phyloP scores from a whole-genome alignment of 2,329 filamentous ascomycete genomes.

The Claviceps lovelessii region DNA sequence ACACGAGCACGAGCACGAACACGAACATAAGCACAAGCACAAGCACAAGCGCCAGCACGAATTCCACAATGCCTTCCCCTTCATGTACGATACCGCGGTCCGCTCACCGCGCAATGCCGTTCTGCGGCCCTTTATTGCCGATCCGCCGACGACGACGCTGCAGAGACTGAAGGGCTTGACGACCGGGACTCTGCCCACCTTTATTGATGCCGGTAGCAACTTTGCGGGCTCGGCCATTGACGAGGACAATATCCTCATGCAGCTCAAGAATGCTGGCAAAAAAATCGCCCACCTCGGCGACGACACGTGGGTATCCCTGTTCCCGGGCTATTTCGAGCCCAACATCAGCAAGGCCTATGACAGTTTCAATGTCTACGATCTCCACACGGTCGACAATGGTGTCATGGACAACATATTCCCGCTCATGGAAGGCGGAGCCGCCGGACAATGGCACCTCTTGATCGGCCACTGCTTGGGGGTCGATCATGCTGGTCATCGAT shows the following conservation, averaged over 20 bases:
- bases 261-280: slow-evolving; percentile 51
- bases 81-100: slow-evolving; percentile 70
- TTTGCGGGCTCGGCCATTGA: slow-evolving; percentile 93
- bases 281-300: slow-evolving; percentile 90
- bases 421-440: slow-evolving; percentile 51
- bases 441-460: slow-evolving; percentile 76
- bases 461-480: slow-evolving; percentile 91
- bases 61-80: slow-evolving; percentile 79
- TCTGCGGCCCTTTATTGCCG: slow-evolving; percentile 86
- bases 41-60: slow-evolving; percentile 17
- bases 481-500: slow-evolving; percentile 91
- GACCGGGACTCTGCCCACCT: slow-evolving; percentile 87
- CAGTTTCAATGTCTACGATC: slow-evolving; percentile 95
- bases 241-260: slow-evolving; percentile 65
- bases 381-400: slow-evolving; percentile 93
- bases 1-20: slow-evolving; percentile 16
- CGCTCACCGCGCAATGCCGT: slow-evolving; percentile 69
- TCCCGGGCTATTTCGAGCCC: slow-evolving; percentile 82
- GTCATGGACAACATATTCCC: slow-evolving; percentile 86
- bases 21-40: slow-evolving; percentile 17
- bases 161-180: slow-evolving; percentile 88
- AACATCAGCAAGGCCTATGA: slow-evolving; percentile 83
- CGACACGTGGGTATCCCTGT: slow-evolving; percentile 90
- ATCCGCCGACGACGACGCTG: slow-evolving; percentile 85
- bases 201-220: slow-evolving; percentile 85